phyloP scores from a whole-genome alignment of 345 rosid species.

The Pistacia vera region DNA sequence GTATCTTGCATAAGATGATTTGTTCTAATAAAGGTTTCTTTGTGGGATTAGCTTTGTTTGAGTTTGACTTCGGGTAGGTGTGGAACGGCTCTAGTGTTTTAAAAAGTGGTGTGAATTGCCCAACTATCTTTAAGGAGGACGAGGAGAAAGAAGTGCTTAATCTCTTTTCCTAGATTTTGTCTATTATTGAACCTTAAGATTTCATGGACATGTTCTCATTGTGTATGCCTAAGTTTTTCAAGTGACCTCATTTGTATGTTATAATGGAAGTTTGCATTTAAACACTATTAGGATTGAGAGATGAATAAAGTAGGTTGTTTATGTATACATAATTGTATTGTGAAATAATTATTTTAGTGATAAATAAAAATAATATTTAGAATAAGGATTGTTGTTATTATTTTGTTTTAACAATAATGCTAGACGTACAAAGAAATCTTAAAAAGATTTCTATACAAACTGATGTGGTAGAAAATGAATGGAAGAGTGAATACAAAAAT shows the following conservation, averaged over 20 bases:
- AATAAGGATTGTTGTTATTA: too few relatives aligned
- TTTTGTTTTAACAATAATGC: too few relatives aligned
- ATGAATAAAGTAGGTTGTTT: too few relatives aligned
- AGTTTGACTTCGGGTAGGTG: conserved; percentile 54
- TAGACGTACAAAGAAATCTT: too few relatives aligned
- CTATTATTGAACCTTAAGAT: conserved; percentile 97
- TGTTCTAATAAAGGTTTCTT: conserved; percentile 11
- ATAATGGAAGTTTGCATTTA: too few relatives aligned
- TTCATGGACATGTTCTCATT: conserved; percentile 98
- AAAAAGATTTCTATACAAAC: too few relatives aligned
- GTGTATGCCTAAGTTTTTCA: conserved; percentile 98
- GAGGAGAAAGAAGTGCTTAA: conserved; percentile 95
- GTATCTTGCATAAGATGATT: conserved; percentile 36
- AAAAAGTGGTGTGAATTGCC: conserved; percentile 96
- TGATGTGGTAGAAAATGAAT: too few relatives aligned
- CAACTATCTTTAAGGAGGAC: conserved; percentile 97
- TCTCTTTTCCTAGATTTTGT: conserved; percentile 87
- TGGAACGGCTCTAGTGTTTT: conserved; percentile 97
- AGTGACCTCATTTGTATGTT: conserved; percentile 29
- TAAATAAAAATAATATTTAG: too few relatives aligned
- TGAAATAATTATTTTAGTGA: too few relatives aligned
- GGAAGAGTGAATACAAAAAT: too few relatives aligned
- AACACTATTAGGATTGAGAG: too few relatives aligned
- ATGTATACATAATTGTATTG: too few relatives aligned
- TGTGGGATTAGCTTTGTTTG: conserved; percentile 24